These are phyloP conservation scores for Trypanosomatidae sp. DNA, from an alignment of 208 protist genomes.

Conservation along the genomic window DNA sequence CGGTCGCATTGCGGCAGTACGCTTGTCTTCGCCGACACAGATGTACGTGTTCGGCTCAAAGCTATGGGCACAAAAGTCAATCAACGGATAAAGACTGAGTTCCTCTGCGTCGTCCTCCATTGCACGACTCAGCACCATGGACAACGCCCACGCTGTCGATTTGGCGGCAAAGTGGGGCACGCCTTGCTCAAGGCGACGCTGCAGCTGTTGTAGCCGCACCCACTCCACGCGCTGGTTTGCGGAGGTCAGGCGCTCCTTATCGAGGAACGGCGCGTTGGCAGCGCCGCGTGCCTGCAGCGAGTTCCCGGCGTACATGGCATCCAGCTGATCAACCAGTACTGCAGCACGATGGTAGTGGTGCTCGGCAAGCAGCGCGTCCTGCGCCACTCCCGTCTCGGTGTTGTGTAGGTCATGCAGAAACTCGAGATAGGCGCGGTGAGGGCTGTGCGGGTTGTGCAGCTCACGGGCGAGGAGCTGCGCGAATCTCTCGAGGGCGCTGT, in stretches of 20 bases:
- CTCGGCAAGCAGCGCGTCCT: slow-evolving; percentile 9
- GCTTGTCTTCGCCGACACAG: slow-evolving; percentile 12
- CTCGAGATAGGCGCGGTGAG: slow-evolving; percentile 68
- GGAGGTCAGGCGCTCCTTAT: slow-evolving; percentile 37
- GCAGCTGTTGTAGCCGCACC: slow-evolving; percentile 49
- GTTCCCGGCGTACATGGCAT: slow-evolving; percentile 81
- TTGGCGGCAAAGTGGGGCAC: slow-evolving; percentile 83
- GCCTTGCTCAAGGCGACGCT: slow-evolving; percentile 74
- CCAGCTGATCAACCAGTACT: slow-evolving; percentile 44
- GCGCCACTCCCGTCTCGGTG: slow-evolving; percentile 41
- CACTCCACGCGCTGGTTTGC: slow-evolving; percentile 62
- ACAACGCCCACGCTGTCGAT: slow-evolving; percentile 73
- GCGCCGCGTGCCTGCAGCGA: slow-evolving; percentile 52
- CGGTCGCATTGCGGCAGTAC: not conserved
- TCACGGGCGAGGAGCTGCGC: slow-evolving; percentile 58
- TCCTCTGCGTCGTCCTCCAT: slow-evolving; percentile 56
- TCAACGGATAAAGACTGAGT: slow-evolving; percentile 66
- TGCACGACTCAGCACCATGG: slow-evolving; percentile 71
- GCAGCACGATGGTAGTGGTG: slow-evolving; percentile 14
- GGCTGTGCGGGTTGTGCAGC: slow-evolving; percentile 65
- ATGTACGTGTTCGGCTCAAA: slow-evolving; percentile 51
- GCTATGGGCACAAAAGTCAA: slow-evolving; percentile 85
- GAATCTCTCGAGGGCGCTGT: slow-evolving; percentile 45
- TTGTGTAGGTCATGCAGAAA: slow-evolving; percentile 89
- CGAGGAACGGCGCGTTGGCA: slow-evolving; percentile 75